These are phyloP conservation scores for Tylopilus rubrobrunneus DNA, from an alignment of 768 basidiomycete species.

Conservation along the genomic window DNA sequence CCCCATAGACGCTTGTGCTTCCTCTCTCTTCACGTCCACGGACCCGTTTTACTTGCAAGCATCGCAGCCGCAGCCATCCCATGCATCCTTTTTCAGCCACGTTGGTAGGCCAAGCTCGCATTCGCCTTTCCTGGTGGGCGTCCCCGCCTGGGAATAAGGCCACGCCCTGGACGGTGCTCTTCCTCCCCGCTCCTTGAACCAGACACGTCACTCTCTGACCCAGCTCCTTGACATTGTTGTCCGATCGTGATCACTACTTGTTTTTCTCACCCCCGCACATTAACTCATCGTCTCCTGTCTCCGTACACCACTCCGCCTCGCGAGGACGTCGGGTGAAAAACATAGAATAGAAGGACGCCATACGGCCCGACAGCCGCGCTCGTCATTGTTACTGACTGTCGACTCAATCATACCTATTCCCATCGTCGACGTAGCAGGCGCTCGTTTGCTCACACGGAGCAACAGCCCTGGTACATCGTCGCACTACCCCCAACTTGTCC, in stretches of 20 bases:
- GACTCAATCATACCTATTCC: conserved; percentile 5
- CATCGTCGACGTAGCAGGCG: neutral
- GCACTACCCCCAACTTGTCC: neutral
- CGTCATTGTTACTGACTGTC: conserved; percentile 1
- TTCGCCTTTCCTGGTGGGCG: conserved; percentile 36
- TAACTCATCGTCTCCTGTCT: conserved; percentile 7
- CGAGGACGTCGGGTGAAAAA: neutral
- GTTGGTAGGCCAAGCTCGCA: conserved; percentile 35
- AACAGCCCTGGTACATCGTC: neutral
- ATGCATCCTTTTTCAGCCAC: conserved; percentile 35
- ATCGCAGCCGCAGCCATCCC: conserved; percentile 35
- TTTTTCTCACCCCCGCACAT: neutral
- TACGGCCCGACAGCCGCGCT: neutral
- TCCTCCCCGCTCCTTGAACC: neutral
- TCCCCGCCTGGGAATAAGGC: conserved; percentile 25
- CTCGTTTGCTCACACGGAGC: neutral
- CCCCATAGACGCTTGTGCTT: conserved; percentile 20
- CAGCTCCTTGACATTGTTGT: conserved; percentile 13
- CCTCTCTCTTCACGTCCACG: conserved; percentile 41
- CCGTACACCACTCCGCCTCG: neutral
- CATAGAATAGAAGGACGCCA: conserved; percentile 12
- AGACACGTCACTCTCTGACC: conserved; percentile 8
- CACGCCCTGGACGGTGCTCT: neutral
- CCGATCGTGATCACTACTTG: conserved; percentile 3
- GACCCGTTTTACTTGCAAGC: conserved; percentile 50